A percentile compares a stretch with the other conserved stretches of the same genome.
These are phyloP conservation scores for Notholithocarpus densiflorus DNA, from an alignment of 306 rosid species.

Conservation along the genomic window DNA sequence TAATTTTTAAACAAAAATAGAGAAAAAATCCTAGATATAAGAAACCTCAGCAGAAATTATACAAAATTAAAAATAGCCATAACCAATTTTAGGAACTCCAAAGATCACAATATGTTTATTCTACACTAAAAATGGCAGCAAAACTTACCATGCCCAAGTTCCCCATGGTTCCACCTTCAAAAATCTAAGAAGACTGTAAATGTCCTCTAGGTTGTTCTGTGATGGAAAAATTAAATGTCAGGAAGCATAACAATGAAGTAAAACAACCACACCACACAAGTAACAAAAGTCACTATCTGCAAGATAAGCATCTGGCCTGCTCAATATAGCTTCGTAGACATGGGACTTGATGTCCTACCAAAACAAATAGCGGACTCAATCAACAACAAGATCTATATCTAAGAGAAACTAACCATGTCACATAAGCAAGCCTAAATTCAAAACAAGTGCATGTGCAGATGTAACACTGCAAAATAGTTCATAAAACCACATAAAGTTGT, in stretches of 20 bases:
- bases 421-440: not conserved
- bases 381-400: not conserved
- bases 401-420: not conserved
- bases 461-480: not conserved
- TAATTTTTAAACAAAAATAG: not conserved
- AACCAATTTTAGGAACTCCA: not conserved
- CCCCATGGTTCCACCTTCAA: slow-evolving; percentile 98
- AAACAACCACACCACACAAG: slow-evolving; percentile 16
- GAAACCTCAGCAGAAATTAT: not conserved
- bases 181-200: slow-evolving; percentile 94
- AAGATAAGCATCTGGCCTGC: not conserved
- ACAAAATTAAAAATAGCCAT: not conserved
- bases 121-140: slow-evolving; percentile 10
- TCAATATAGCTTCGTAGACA: not conserved
- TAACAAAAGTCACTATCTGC: not conserved
- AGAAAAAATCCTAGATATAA: not conserved
- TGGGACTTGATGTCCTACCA: not conserved
- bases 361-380: not conserved
- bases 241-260: slow-evolving; percentile 22
- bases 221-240: slow-evolving; percentile 36
- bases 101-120: not conserved
- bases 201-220: slow-evolving; percentile 87
- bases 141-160: slow-evolving; percentile 86
- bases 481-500: not conserved
- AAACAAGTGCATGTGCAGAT: not conserved